These are phyloP conservation scores for Daedaleopsis sinensis DNA, from an alignment of 768 basidiomycete genomes.

Conservation along the genomic window DNA sequence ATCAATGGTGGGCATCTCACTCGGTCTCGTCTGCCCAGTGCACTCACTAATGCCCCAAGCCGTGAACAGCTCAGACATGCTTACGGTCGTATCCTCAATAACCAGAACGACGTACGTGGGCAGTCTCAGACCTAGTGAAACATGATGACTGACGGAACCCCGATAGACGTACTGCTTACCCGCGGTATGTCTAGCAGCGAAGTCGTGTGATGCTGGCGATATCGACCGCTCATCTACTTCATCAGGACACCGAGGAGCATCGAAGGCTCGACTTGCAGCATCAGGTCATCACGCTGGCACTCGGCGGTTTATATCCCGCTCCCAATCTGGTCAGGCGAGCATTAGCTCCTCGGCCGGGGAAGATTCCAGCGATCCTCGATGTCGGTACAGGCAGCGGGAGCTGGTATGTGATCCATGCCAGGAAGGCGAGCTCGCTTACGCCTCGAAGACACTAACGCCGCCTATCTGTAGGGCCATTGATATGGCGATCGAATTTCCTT, in stretches of 20 bases:
- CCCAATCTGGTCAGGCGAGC: conserved; percentile 31
- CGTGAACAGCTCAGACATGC: conserved; percentile 27
- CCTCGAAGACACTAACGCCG: background rate
- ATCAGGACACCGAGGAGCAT: conserved; percentile 36
- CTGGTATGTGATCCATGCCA: conserved; percentile 28
- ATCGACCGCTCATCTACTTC: background rate
- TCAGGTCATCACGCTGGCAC: conserved; percentile 30
- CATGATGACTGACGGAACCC: background rate
- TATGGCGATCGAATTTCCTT: conserved; percentile 36
- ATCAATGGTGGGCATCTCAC: conserved; percentile 23
- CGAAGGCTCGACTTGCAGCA: conserved; percentile 36
- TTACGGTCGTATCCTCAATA: conserved; percentile 34
- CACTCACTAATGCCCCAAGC: background rate
- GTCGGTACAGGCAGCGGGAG: conserved; percentile 38
- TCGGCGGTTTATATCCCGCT: conserved; percentile 32
- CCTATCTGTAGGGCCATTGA: conserved; percentile 33
- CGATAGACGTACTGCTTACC: conserved; percentile 34
- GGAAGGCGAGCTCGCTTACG: background rate
- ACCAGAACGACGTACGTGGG: conserved; percentile 32
- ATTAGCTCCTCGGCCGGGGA: conserved; percentile 29
- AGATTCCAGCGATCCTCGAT: conserved; percentile 31
- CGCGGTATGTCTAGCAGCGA: conserved; percentile 24
- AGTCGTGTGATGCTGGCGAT: background rate
- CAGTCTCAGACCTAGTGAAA: background rate
- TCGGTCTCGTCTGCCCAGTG: background rate